phyloP scores from a whole-genome alignment of 2,329 filamentous ascomycete genomes.

The Zymoseptoria tritici region DNA sequence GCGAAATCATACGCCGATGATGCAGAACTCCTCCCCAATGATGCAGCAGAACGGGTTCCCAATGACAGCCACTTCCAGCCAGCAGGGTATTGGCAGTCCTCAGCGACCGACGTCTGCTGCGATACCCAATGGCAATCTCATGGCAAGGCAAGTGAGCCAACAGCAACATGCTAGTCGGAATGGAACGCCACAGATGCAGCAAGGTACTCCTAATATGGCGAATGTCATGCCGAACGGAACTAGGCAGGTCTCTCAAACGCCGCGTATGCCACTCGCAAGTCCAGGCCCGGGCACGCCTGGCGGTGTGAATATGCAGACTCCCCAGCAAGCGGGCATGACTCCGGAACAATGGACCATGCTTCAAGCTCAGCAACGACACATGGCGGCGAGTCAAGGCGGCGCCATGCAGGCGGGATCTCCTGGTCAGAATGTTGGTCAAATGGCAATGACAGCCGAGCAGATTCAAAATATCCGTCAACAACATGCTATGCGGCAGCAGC shows the following conservation, averaged over 20 bases:
- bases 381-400: slow-evolving; percentile 20
- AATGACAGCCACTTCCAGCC: slow-evolving; percentile 56
- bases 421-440: slow-evolving; percentile 7
- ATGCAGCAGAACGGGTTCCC: slow-evolving; percentile 37
- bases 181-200: slow-evolving; percentile 33
- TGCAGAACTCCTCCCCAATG: slow-evolving; percentile 39
- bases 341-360: slow-evolving; percentile 28
- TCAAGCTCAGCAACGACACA: slow-evolving; percentile 26
- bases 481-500: slow-evolving; percentile 23
- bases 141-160: slow-evolving; percentile 33
- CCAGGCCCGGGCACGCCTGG: slow-evolving; percentile 25
- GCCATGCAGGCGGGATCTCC: slow-evolving; percentile 16
- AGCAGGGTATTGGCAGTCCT: slow-evolving; percentile 55
- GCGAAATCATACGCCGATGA: slow-evolving; percentile 40
- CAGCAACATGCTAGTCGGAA: slow-evolving; percentile 29
- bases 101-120: slow-evolving; percentile 59
- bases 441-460: slow-evolving; percentile 25
- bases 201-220: slow-evolving; percentile 32
- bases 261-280: slow-evolving; percentile 30
- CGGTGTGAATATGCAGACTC: slow-evolving; percentile 20
- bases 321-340: slow-evolving; percentile 21
- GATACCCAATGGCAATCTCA: slow-evolving; percentile 33
- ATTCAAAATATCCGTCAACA: slow-evolving; percentile 32
- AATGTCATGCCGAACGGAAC: slow-evolving; percentile 24
- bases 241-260: slow-evolving; percentile 31